These are phyloP conservation scores for Limnanthes douglasii DNA, from an alignment of 345 rosid genomes.

Conservation along the genomic window DNA sequence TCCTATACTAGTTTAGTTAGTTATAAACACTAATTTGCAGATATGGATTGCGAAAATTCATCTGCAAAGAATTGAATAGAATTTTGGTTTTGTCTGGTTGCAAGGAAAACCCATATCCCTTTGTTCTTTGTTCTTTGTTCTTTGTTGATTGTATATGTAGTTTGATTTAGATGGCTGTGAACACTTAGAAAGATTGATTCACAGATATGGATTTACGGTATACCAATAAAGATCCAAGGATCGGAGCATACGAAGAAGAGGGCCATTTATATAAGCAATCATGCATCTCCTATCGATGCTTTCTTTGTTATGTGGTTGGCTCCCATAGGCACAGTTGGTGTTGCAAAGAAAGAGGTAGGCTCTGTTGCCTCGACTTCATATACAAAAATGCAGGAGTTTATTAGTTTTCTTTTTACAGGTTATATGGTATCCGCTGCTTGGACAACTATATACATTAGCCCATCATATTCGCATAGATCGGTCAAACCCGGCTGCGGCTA, in stretches of 20 bases:
- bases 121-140: neutral
- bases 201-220: slow-evolving; percentile 57
- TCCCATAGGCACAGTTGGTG: slow-evolving; percentile 38
- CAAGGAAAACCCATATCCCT: too few relatives aligned
- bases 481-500: slow-evolving; percentile 26
- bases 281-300: slow-evolving; percentile 40
- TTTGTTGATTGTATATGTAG: neutral
- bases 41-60: too few relatives aligned
- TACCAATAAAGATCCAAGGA: slow-evolving; percentile 35
- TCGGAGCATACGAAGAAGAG: slow-evolving; percentile 23
- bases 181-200: too few relatives aligned
- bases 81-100: too few relatives aligned
- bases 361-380: neutral
- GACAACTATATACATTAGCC: slow-evolving; percentile 39
- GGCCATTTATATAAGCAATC: slow-evolving; percentile 43
- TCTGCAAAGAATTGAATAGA: too few relatives aligned
- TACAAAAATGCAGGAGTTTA: neutral
- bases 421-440: slow-evolving; percentile 40
- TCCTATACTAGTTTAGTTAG: too few relatives aligned
- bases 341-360: slow-evolving; percentile 42
- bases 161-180: too few relatives aligned
- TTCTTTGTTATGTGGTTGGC: slow-evolving; percentile 43
- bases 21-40: too few relatives aligned
- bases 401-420: slow-evolving; percentile 15
- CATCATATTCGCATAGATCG: slow-evolving; percentile 41